Evolutionary conservation across 2,329 filamentous ascomycete species (phyloP), one percentile per base, ranked within the genome.

Genomic region (Xylariomycetidae sp.): DNA sequence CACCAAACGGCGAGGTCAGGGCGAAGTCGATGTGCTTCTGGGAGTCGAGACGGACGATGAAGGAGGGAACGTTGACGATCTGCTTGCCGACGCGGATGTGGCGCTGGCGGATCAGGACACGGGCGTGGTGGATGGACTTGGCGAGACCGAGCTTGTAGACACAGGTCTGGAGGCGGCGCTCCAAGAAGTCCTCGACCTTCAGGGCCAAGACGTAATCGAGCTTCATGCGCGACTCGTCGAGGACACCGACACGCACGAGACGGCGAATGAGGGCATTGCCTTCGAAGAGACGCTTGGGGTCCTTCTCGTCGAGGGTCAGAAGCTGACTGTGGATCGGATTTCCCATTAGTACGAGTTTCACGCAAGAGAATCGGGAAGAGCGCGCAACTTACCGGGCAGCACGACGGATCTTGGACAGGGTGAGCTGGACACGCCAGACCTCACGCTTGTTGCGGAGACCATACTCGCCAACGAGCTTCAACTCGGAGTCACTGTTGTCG

Each of bases 21-120:
- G 92, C 79, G 68, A 98, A 96, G 79, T 98, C 92, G 61, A 98
- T 96, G 84, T 98, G 92, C 86, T 98, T 98, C 83, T 98, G 92
- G 60, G 89, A 95, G 79, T 98, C 92, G 63, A 98, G 87, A 74
- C 92, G 92, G 70, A 98, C 92, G 66, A 98, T 84, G 84, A 95
- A 98, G 36, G 90, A 96, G 51, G 92, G 92, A 43, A 98, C 92
- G 73, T 98, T 98, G 79, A 98, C 92, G 66, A 98, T 96, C 79
- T 98, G 92, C 86, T 98, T 98, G 73, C 92, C 92, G 65, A 98
- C 92, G 64, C 89, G 92, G 74, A 98, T 98, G 79, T 98, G 92
- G 65, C 92, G 85, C 79, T 98, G 92, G 68, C 87, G 88, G 78
- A 98, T 98, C 59, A 98, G 82, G 64, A 98, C 92, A 86, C 92